Conservation (phyloP, 116 monocot genomes). For the Zostera marina region DNA sequence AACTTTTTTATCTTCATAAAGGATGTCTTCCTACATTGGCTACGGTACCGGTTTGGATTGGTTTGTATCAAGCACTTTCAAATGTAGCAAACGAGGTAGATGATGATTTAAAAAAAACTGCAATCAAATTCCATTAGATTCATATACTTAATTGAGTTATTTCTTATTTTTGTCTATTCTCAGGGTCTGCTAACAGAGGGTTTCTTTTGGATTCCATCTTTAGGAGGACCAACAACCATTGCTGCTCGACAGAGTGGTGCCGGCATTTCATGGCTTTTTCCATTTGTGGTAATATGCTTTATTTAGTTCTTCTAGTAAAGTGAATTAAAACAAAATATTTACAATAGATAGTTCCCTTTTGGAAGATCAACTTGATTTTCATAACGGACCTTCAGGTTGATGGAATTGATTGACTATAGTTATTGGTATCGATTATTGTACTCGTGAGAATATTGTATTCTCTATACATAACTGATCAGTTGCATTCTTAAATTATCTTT, state of each 20-base stretch:
- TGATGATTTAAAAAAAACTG: background rate
- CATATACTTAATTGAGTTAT: background rate
- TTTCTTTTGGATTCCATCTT: constrained; percentile 97
- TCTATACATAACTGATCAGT: no score
- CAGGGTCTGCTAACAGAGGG: constrained; percentile 97
- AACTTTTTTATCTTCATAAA: constrained; percentile 6
- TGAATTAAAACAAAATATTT: background rate
- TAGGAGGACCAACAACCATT: constrained; percentile 88
- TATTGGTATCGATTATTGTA: no score
- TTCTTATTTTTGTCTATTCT: background rate
- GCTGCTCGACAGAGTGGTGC: constrained; percentile 95
- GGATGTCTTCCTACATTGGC: constrained; percentile 95
- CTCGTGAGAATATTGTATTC: no score
- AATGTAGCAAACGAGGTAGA: constrained; percentile 97
- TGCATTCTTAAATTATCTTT: no score
- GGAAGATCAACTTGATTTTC: no score
- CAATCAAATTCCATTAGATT: background rate
- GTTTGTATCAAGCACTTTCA: constrained; percentile 96
- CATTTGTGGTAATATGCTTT: constrained; percentile 53
- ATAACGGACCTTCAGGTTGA: no score
- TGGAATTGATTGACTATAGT: no score
- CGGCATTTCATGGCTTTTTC: constrained; percentile 93
- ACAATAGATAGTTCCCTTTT: background rate
- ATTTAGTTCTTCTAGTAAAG: background rate
- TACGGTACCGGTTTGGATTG: constrained; percentile 97